Evolutionary conservation across 306 rosid genomes (phyloP).

Genomic region (Alnus rubra): DNA sequence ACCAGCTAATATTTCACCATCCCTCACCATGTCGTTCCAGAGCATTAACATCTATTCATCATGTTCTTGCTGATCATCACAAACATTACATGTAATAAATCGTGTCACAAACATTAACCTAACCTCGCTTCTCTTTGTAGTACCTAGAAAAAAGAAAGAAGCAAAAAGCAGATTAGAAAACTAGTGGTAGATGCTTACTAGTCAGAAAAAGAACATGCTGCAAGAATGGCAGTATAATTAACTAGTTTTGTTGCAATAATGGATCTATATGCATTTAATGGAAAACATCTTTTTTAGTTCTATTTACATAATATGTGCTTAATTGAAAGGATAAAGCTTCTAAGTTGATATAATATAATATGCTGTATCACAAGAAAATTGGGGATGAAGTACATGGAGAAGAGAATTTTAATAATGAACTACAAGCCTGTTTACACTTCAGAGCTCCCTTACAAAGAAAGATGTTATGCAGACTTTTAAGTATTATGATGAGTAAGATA

Average conservation of each 20-base stretch:
- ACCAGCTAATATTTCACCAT: slow-evolving; percentile 5
- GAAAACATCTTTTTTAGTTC: background rate
- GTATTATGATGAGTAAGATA: too few relatives aligned
- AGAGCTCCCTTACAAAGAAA: background rate
- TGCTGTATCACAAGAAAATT: background rate
- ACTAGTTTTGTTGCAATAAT: background rate
- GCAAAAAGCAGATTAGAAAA: slow-evolving; percentile 15
- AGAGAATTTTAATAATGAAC: background rate
- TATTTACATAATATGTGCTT: background rate
- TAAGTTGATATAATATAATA: background rate
- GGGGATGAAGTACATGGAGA: background rate
- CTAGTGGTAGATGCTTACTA: background rate
- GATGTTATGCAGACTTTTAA: background rate
- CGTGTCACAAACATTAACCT: slow-evolving; percentile 48
- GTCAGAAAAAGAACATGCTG: slow-evolving; percentile 2
- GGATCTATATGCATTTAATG: background rate
- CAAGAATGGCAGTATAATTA: background rate
- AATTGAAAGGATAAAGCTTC: background rate
- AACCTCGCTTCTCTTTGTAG: slow-evolving; percentile 91
- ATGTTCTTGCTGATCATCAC: slow-evolving; percentile 32
- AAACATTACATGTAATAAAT: slow-evolving; percentile 24
- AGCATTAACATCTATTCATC: background rate
- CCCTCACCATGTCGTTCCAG: background rate
- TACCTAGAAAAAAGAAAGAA: slow-evolving; percentile 49
- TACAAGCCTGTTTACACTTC: background rate